phyloP scores from a whole-genome alignment of 495 filamentous ascomycete genomes.

The Penicillium antarcticum region DNA sequence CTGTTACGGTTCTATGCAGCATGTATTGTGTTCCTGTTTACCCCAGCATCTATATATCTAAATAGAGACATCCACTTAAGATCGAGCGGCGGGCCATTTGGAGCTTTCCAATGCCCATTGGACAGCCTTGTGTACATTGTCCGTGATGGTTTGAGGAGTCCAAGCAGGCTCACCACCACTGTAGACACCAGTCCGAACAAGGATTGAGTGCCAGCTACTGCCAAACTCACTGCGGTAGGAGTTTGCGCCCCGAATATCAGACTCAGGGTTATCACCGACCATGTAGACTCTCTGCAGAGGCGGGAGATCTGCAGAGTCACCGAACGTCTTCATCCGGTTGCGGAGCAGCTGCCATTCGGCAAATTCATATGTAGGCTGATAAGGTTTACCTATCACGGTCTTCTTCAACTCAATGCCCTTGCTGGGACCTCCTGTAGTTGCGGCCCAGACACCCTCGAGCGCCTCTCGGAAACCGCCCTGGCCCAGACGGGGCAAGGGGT shows the following conservation, averaged over 20 bases:
- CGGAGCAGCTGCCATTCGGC: slow-evolving; percentile 69
- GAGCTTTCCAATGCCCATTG: slow-evolving; percentile 57
- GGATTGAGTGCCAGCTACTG: slow-evolving; percentile 72
- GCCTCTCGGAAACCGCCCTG: slow-evolving; percentile 89
- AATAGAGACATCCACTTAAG: slow-evolving; percentile 1
- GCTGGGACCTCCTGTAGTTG: slow-evolving; percentile 59
- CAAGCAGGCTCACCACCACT: slow-evolving; percentile 53
- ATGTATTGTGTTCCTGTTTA: neutral
- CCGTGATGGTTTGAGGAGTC: slow-evolving; percentile 56
- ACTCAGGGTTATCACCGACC: slow-evolving; percentile 96
- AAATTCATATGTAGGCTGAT: slow-evolving; percentile 71
- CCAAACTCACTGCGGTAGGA: slow-evolving; percentile 60
- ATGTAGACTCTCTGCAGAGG: slow-evolving; percentile 76
- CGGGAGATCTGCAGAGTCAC: slow-evolving; percentile 24
- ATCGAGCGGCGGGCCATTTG: slow-evolving; percentile 31
- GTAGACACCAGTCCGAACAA: slow-evolving; percentile 85
- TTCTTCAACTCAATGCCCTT: slow-evolving; percentile 58
- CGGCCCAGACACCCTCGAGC: slow-evolving; percentile 72
- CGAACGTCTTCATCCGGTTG: slow-evolving; percentile 52
- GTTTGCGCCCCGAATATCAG: slow-evolving; percentile 90
- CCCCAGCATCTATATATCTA: neutral
- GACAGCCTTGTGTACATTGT: slow-evolving; percentile 67
- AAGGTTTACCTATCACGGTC: slow-evolving; percentile 81
- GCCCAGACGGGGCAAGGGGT: slow-evolving; percentile 83
- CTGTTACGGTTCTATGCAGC: neutral